Evolutionary conservation across 2,329 filamentous ascomycete species (phyloP).

Genomic region (Aspergillus sp.): DNA sequence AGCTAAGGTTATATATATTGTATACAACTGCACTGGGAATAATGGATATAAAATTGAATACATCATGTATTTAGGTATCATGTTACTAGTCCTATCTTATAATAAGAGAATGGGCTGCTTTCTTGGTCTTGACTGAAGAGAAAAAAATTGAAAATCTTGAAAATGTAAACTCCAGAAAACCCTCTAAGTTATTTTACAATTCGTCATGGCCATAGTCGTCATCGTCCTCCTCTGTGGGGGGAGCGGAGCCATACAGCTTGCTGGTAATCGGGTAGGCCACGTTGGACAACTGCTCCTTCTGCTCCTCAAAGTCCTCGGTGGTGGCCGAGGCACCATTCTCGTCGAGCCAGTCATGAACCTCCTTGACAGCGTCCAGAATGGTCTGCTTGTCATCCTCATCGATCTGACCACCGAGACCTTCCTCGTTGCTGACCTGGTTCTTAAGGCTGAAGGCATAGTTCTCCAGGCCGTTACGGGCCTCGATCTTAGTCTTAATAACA

Average conservation of each 20-base stretch:
- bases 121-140: slow-evolving; percentile 6
- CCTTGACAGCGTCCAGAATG: slow-evolving; percentile 93
- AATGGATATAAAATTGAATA: not conserved
- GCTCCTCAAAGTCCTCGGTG: slow-evolving; percentile 96
- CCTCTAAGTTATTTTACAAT: slow-evolving; percentile 60
- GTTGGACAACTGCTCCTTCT: slow-evolving; percentile 97
- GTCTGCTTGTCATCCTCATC: slow-evolving; percentile 98
- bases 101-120: slow-evolving; percentile 10
- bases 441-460: slow-evolving; percentile 99
- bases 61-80: slow-evolving; percentile 17
- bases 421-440: slow-evolving; percentile 97
- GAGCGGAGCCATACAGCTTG: slow-evolving; percentile 81
- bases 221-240: slow-evolving; percentile 66
- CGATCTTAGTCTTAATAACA: slow-evolving; percentile 93
- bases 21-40: not conserved
- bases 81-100: slow-evolving; percentile 13
- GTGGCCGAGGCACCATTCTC: slow-evolving; percentile 84
- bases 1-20: not conserved
- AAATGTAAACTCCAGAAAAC: slow-evolving; percentile 37
- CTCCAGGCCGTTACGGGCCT: slow-evolving; percentile 93
- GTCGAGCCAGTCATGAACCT: slow-evolving; percentile 93
- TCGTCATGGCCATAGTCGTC: slow-evolving; percentile 72
- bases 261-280: slow-evolving; percentile 98
- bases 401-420: slow-evolving; percentile 97
- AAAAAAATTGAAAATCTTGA: slow-evolving; percentile 15